Evolutionary conservation across 805 yeast genomes (phyloP).

Genomic region (Zygotorulaspora danielsina): DNA sequence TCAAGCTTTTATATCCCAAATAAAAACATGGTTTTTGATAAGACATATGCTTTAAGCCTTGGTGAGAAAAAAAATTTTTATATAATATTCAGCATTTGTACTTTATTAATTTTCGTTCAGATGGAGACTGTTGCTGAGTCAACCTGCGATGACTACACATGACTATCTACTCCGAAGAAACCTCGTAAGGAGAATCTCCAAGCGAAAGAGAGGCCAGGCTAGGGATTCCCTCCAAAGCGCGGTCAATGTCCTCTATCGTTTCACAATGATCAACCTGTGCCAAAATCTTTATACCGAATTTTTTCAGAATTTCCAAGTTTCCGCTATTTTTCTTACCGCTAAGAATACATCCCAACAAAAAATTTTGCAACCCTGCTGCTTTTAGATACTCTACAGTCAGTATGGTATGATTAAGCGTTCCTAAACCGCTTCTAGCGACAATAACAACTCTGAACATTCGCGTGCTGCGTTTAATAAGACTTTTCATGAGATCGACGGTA

Average conservation of each 20-base stretch:
- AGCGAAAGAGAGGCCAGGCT: too few relatives aligned
- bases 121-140: too few relatives aligned
- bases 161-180: not conserved
- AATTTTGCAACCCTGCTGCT: slow-evolving; percentile 16
- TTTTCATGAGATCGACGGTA: slow-evolving; percentile 26
- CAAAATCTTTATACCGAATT: slow-evolving; percentile 24
- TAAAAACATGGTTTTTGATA: too few relatives aligned
- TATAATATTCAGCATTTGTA: too few relatives aligned
- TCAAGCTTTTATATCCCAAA: too few relatives aligned
- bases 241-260: slow-evolving; percentile 6
- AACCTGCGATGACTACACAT: not conserved
- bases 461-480: slow-evolving; percentile 8
- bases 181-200: too few relatives aligned
- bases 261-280: slow-evolving; percentile 37
- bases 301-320: slow-evolving; percentile 20
- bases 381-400: slow-evolving; percentile 27
- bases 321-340: slow-evolving; percentile 26
- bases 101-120: too few relatives aligned
- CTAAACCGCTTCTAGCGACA: slow-evolving; percentile 32
- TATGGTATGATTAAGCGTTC: slow-evolving; percentile 33
- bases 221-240: slow-evolving; percentile 12
- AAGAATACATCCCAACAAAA: slow-evolving; percentile 24
- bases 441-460: slow-evolving; percentile 25
- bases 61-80: too few relatives aligned
- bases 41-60: too few relatives aligned